These are phyloP conservation scores for Penicillium fimorum DNA, from an alignment of 495 filamentous ascomycete species.

Conservation along the genomic window DNA sequence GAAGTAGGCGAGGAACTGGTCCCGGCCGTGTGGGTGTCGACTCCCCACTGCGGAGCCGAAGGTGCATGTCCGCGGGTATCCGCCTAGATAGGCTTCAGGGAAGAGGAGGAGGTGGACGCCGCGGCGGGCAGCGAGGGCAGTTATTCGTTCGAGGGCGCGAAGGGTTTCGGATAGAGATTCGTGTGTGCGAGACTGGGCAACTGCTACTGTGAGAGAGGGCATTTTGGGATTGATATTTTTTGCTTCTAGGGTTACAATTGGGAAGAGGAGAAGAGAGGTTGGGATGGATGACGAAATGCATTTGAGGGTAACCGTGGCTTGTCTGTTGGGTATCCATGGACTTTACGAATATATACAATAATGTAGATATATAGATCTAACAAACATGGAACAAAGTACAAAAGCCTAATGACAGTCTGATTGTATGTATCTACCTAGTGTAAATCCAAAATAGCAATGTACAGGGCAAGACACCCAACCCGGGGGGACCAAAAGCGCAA, in stretches of 20 bases:
- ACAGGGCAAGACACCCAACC: conserved; percentile 19
- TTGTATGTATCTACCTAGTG: conserved; percentile 18
- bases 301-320: neutral
- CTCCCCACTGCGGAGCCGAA: conserved; percentile 76
- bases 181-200: conserved; percentile 70
- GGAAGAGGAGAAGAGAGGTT: neutral
- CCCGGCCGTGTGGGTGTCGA: conserved; percentile 65
- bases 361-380: too few species aligned
- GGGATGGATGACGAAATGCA: neutral
- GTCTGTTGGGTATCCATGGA: neutral
- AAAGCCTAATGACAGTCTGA: conserved; percentile 12
- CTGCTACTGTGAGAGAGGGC: conserved; percentile 3
- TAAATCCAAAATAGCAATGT: conserved; percentile 9
- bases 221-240: neutral
- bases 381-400: neutral
- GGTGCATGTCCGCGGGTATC: conserved; percentile 80
- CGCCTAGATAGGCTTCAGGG: conserved; percentile 90
- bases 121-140: conserved; percentile 38
- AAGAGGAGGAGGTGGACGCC: conserved; percentile 78
- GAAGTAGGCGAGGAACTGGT: conserved; percentile 85
- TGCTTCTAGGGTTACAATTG: neutral
- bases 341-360: neutral
- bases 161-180: conserved; percentile 65
- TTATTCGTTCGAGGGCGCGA: conserved; percentile 56
- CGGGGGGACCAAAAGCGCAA: conserved; percentile 17